Evolutionary conservation across 345 rosid species (phyloP).

Genomic region (Euphorbia tirucalli): DNA sequence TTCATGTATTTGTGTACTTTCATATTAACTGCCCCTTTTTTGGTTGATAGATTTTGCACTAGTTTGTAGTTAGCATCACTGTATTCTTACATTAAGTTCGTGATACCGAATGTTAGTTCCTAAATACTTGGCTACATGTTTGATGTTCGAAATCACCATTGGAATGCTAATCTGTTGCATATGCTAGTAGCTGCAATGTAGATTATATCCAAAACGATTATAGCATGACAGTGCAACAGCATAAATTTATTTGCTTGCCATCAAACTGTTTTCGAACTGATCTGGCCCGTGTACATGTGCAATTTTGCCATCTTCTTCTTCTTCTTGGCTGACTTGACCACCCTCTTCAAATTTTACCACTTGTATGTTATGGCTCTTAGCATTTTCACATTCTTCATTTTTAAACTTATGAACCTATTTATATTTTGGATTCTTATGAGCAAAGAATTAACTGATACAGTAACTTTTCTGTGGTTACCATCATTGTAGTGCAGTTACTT

Average conservation of each 20-base stretch:
- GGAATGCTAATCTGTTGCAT: background rate
- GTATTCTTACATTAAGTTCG: background rate
- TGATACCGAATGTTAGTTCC: background rate
- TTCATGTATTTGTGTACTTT: background rate
- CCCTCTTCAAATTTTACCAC: background rate
- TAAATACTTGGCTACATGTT: background rate
- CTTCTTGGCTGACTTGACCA: background rate
- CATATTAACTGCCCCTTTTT: background rate
- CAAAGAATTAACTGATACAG: no score
- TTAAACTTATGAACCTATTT: background rate
- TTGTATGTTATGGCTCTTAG: background rate
- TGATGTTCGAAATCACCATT: background rate
- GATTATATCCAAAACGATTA: no score
- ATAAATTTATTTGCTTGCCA: background rate
- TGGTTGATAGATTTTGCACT: background rate
- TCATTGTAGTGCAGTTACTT: background rate
- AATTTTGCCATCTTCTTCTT: background rate
- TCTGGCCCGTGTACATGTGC: background rate
- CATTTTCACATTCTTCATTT: background rate
- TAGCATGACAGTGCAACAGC: no score
- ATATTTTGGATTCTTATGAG: background rate
- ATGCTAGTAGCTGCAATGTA: background rate
- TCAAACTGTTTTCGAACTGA: background rate
- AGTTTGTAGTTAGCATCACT: background rate
- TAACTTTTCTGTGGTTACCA: background rate